phyloP scores from a whole-genome alignment of 495 filamentous ascomycete genomes.

The Neurospora tetrasperma region DNA sequence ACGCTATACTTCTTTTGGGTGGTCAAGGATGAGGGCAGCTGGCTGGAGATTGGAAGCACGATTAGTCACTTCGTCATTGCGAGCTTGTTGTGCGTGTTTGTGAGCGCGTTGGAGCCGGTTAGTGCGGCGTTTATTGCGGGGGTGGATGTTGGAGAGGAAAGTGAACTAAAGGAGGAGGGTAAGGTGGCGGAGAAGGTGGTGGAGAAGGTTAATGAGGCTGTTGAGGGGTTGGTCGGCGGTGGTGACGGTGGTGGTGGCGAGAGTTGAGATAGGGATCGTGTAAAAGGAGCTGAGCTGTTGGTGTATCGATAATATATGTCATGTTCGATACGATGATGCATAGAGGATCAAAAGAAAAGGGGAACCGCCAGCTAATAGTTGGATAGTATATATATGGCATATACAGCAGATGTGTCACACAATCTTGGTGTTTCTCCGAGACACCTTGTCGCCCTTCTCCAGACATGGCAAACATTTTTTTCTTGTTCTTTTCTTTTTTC shows the following conservation, averaged over 20 bases:
- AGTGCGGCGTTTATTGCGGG: conserved; percentile 78
- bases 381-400: not conserved
- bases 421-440: not conserved
- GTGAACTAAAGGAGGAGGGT: conserved; percentile 1
- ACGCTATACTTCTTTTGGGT: conserved; percentile 98
- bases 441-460: not conserved
- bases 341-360: not conserved
- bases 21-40: conserved; percentile 89
- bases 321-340: not conserved
- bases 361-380: not conserved
- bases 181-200: conserved; percentile 14
- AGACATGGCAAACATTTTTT: not conserved
- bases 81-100: conserved; percentile 80
- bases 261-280: not conserved
- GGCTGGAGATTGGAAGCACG: conserved; percentile 94
- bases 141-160: conserved; percentile 52
- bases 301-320: not conserved
- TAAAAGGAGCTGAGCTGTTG: not conserved
- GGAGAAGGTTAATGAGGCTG: conserved; percentile 14
- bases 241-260: not conserved
- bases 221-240: conserved; percentile 3
- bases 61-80: conserved; percentile 94
- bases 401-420: not conserved
- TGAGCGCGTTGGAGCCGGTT: conserved; percentile 75
- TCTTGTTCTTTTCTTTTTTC: too few relatives aligned